Percentiles rank a stretch among this genome's conserved stretches.
Conservation (phyloP, 2,329 filamentous ascomycete species). For the Aspergillus spinulosporus region DNA sequence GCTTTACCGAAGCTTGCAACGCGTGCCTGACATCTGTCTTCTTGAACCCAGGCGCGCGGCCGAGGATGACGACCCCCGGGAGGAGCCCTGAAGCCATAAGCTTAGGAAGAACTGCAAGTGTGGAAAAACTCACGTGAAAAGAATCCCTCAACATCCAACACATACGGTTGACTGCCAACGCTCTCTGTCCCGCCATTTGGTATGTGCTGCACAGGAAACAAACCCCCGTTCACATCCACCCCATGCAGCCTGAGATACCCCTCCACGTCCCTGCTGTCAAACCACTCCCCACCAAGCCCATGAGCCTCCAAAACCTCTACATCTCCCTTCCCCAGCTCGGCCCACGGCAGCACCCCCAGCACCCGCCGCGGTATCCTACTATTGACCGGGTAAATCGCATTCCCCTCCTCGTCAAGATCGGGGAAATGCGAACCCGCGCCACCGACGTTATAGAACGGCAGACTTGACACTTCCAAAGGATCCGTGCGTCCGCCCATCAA, state of each 20-base stretch:
- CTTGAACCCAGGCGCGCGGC: constrained; percentile 6
- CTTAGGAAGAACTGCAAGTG: neutral
- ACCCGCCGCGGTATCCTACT: constrained; percentile 23
- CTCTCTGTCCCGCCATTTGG: neutral
- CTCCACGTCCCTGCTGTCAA: constrained; percentile 25
- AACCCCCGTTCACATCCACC: constrained; percentile 1
- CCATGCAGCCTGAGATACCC: constrained; percentile 20
- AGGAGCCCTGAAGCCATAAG: constrained; percentile 51
- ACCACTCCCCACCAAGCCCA: constrained; percentile 24
- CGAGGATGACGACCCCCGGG: constrained; percentile 37
- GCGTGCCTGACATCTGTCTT: neutral
- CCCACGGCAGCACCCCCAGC: constrained; percentile 15
- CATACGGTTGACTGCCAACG: neutral
- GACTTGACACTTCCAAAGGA: constrained; percentile 58
- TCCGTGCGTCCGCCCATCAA: constrained; percentile 45
- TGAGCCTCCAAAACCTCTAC: constrained; percentile 11
- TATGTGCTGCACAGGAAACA: constrained; percentile 1
- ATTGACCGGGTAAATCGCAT: constrained; percentile 31
- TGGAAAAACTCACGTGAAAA: neutral
- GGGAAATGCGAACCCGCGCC: constrained; percentile 67
- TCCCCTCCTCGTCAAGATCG: constrained; percentile 35
- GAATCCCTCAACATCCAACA: constrained; percentile 1
- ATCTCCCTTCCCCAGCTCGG: neutral
- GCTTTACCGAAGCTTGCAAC: neutral
- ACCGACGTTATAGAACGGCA: constrained; percentile 66